Evolutionary conservation across 768 basidiomycete species (phyloP).

Genomic region (Cystobasidium onofrii): DNA sequence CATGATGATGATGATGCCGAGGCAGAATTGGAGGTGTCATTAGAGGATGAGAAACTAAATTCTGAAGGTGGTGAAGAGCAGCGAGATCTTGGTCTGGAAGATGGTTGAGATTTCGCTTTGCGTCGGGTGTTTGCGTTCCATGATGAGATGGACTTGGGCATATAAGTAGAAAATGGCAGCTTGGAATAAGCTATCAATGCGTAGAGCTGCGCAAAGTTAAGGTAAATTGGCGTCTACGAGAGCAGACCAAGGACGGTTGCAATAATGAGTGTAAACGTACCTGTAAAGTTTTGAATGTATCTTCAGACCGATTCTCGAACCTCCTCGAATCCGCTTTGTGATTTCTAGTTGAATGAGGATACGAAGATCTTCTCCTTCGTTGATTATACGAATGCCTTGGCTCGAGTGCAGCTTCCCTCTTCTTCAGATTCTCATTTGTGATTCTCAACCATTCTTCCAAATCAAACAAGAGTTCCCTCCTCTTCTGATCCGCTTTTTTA

Average conservation of each 20-base stretch:
- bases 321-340: not conserved
- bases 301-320: not conserved
- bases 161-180: not conserved
- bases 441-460: not conserved
- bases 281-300: not conserved
- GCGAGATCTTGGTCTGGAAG: not conserved
- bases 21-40: not conserved
- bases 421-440: slow-evolving; percentile 5
- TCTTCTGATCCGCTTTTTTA: not conserved
- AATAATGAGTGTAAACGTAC: not conserved
- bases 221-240: not conserved
- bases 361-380: not conserved
- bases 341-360: not conserved
- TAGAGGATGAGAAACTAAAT: not conserved
- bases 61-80: not conserved
- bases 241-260: not conserved
- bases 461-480: not conserved
- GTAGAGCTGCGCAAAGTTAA: not conserved
- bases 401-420: not conserved
- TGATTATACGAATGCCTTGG: not conserved
- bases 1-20: not conserved
- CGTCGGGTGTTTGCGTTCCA: not conserved
- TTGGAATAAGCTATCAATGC: not conserved
- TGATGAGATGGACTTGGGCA: not conserved
- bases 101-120: not conserved